These are phyloP conservation scores for Colletotrichum sp. DNA, from an alignment of 2,329 filamentous ascomycete genomes.

Conservation along the genomic window DNA sequence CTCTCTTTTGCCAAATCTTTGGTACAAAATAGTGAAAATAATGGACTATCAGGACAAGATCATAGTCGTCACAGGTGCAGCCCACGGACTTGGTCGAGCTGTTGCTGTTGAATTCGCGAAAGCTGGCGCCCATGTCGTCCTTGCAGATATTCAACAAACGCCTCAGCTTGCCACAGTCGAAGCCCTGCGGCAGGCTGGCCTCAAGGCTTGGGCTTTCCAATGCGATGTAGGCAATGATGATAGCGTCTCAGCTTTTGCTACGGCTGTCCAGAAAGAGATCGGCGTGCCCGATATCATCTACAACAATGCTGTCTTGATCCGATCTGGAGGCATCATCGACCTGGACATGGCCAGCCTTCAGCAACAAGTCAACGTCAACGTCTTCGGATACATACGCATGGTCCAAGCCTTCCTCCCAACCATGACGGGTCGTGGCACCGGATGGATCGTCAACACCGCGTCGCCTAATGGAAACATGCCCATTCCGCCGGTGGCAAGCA, in stretches of 20 bases:
- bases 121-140: neutral
- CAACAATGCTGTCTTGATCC: neutral
- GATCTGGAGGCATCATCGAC: neutral
- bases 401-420: neutral
- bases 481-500: neutral
- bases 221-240: neutral
- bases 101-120: rapidly evolving
- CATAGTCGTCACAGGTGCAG: neutral
- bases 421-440: neutral
- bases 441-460: neutral
- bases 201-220: neutral
- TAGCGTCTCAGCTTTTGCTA: neutral
- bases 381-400: neutral
- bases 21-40: too few species aligned
- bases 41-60: neutral
- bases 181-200: neutral
- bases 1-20: too few species aligned
- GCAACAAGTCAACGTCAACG: neutral
- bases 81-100: neutral
- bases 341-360: neutral
- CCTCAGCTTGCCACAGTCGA: neutral
- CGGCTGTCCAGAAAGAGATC: neutral
- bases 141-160: neutral
- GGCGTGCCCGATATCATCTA: neutral
- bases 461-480: neutral